Conservation (phyloP, 176 grass and related monocot genomes). For the Ananas comosus region DNA sequence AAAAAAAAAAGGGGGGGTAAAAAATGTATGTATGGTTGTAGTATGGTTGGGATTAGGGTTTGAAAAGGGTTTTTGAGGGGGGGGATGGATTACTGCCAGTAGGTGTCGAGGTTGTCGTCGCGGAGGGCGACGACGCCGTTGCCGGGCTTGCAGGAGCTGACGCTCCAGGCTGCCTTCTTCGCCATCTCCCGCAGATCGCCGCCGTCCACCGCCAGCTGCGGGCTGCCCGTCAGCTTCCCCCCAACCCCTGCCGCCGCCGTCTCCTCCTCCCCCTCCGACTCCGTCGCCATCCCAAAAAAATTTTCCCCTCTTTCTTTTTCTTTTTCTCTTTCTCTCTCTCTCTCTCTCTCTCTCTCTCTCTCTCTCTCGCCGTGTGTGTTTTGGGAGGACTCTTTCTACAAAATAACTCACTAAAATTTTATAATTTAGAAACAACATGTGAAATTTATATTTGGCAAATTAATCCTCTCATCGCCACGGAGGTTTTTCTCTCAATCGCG, state of each 20-base stretch:
- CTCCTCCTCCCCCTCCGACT: slow-evolving; percentile 88
- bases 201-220: slow-evolving; percentile 44
- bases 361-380: no score
- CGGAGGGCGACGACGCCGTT: slow-evolving; percentile 74
- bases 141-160: slow-evolving; percentile 88
- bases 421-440: no score
- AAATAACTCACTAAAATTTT: no score
- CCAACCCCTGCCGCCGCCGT: background rate
- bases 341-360: no score
- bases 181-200: slow-evolving; percentile 68
- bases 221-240: slow-evolving; percentile 38
- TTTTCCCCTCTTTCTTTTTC: no score
- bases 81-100: slow-evolving; percentile 42
- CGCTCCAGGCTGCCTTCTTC: slow-evolving; percentile 82
- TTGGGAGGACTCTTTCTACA: no score
- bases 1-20: background rate
- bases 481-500: no score
- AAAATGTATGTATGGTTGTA: no score
- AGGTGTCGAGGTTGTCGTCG: slow-evolving; percentile 73
- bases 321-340: no score
- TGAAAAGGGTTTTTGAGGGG: background rate
- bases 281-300: slow-evolving; percentile 29
- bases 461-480: no score
- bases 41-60: no score
- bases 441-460: no score